Conservation (phyloP, 176 grass and related monocot genomes). For the Rhynchospora pubera region DNA sequence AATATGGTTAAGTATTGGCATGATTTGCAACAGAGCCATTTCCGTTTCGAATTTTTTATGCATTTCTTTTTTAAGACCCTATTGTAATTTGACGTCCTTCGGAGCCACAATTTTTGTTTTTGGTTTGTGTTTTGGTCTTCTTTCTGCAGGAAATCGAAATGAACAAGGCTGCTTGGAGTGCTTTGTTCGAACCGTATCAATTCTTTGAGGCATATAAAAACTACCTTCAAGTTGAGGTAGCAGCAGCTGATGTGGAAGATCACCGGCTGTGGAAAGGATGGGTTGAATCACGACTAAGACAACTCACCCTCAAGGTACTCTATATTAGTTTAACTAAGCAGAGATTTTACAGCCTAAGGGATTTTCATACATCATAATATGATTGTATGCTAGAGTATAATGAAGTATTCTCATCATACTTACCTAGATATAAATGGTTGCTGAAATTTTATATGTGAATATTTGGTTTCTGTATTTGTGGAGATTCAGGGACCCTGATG, state of each 20-base stretch:
- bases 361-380: background rate
- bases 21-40: background rate
- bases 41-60: background rate
- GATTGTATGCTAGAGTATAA: too few species aligned
- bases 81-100: constrained; percentile 1
- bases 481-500: too few species aligned
- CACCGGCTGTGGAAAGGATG: constrained; percentile 95
- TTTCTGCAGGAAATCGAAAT: constrained; percentile 75
- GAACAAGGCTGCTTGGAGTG: constrained; percentile 71
- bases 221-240: constrained; percentile 92
- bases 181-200: constrained; percentile 68
- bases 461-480: too few species aligned
- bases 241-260: constrained; percentile 64
- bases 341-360: background rate
- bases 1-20: constrained; percentile 14
- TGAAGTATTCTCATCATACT: too few species aligned
- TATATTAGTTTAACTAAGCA: background rate
- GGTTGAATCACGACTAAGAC: constrained; percentile 89
- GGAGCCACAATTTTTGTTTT: constrained; percentile 22
- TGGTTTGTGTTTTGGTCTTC: constrained; percentile 28
- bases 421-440: too few species aligned
- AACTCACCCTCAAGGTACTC: constrained; percentile 81
- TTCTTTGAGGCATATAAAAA: constrained; percentile 97
- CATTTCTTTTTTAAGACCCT: background rate
- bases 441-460: too few species aligned